These are phyloP conservation scores for Fusarium chaquense DNA, from an alignment of 2,329 filamentous ascomycete genomes.

Conservation along the genomic window DNA sequence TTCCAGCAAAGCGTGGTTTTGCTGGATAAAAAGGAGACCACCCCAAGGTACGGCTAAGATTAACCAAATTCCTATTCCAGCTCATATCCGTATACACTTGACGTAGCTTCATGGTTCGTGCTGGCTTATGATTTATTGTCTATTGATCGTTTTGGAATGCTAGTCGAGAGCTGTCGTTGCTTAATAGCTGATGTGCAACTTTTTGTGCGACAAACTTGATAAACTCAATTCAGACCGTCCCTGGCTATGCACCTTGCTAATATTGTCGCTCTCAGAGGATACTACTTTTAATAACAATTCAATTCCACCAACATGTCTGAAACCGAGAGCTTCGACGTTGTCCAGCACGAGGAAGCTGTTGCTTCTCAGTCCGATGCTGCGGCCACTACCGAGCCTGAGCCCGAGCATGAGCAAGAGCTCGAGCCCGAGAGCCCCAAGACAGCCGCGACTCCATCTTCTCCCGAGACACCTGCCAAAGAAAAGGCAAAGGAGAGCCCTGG, in stretches of 20 bases:
- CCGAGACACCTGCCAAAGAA: conserved; percentile 52
- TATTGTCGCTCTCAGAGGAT: conserved; percentile 12
- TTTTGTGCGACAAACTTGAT: conserved; percentile 19
- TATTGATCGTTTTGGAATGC: conserved; percentile 15
- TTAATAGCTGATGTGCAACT: conserved; percentile 8
- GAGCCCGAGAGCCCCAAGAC: conserved; percentile 47
- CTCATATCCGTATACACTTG: conserved; percentile 23
- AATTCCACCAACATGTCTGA: conserved; percentile 58
- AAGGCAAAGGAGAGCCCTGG: conserved; percentile 50
- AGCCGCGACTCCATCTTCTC: conserved; percentile 48
- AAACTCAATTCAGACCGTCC: conserved; percentile 1
- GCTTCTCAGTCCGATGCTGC: conserved; percentile 50
- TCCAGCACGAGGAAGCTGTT: conserved; percentile 57
- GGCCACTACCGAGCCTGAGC: conserved; percentile 40
- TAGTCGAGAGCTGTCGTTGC: conserved; percentile 25
- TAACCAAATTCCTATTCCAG: conserved; percentile 31
- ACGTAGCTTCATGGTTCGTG: conserved; percentile 16
- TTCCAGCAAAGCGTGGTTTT: conserved; percentile 36
- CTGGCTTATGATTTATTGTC: conserved; percentile 5
- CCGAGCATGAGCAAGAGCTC: neutral
- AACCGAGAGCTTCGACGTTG: conserved; percentile 59
- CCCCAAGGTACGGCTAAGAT: conserved; percentile 30
- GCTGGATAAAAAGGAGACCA: conserved; percentile 39
- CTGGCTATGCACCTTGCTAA: conserved; percentile 13
- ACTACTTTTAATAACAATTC: conserved; percentile 29